Evolutionary conservation across 2,329 filamentous ascomycete species (phyloP).

Genomic region (Ceratocystis huliohia): DNA sequence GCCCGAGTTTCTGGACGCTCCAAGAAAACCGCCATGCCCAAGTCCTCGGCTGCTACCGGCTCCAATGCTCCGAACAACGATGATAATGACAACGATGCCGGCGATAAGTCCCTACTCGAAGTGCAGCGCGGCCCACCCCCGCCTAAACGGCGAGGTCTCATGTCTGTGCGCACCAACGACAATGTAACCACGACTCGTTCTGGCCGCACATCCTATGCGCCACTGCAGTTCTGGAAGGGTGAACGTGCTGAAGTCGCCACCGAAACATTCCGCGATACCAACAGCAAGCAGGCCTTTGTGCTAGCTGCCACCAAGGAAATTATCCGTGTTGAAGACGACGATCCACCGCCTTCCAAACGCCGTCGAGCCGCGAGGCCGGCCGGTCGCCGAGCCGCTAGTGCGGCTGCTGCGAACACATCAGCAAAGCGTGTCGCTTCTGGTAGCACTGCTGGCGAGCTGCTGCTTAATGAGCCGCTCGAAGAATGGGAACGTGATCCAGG

Average conservation of each 20-base stretch:
- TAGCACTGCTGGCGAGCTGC: constrained; percentile 28
- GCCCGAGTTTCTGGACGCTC: background rate
- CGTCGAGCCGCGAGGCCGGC: constrained; percentile 22
- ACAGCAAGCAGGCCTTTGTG: constrained; percentile 31
- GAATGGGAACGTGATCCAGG: constrained; percentile 61
- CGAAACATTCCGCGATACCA: constrained; percentile 36
- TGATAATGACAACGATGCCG: constrained; percentile 28
- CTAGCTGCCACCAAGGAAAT: constrained; percentile 63
- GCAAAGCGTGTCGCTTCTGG: constrained; percentile 26
- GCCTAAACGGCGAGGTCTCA: constrained; percentile 42
- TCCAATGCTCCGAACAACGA: constrained; percentile 24
- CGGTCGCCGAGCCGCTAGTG: background rate
- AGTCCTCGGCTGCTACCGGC: constrained; percentile 1
- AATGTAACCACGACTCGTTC: constrained; percentile 53
- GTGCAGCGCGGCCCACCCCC: constrained; percentile 44
- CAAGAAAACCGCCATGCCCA: background rate
- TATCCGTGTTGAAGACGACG: constrained; percentile 55
- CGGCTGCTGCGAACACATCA: background rate
- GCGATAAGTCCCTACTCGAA: constrained; percentile 36
- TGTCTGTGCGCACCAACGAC: constrained; percentile 40
- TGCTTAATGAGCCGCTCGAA: constrained; percentile 46
- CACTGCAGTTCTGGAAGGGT: constrained; percentile 75
- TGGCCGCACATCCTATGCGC: constrained; percentile 64
- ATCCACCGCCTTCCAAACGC: constrained; percentile 26
- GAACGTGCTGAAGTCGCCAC: constrained; percentile 62